Evolutionary conservation across 768 basidiomycete species (phyloP).

Genomic region (Russula dissimulans): DNA sequence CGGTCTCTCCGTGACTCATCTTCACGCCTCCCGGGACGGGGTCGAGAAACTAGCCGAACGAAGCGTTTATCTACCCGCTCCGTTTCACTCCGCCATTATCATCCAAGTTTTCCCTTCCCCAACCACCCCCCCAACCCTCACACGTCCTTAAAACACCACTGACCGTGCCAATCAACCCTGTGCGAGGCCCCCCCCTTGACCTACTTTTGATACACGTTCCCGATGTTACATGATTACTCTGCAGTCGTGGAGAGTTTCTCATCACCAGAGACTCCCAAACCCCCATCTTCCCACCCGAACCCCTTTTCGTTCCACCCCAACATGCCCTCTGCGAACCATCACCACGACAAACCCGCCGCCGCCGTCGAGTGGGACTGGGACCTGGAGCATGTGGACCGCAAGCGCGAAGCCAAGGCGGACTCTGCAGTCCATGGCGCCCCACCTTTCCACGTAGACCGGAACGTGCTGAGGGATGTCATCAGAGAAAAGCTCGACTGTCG

Average conservation of each 20-base stretch:
- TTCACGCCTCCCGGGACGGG: background rate
- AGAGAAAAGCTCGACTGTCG: conserved; percentile 56
- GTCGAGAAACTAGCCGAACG: too few relatives aligned
- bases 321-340: background rate
- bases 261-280: conserved; percentile 4
- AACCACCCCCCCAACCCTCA: background rate
- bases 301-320: background rate
- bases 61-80: background rate
- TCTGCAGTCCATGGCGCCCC: conserved; percentile 48
- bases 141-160: background rate
- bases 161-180: background rate
- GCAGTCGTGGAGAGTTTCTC: background rate
- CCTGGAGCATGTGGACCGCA: conserved; percentile 60
- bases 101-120: background rate
- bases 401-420: conserved; percentile 54
- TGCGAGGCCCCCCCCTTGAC: background rate
- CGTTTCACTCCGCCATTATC: background rate
- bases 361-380: conserved; percentile 61
- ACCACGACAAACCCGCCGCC: conserved; percentile 21
- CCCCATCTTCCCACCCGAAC: background rate
- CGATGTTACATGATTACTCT: conserved; percentile 16
- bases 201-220: background rate
- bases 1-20: background rate
- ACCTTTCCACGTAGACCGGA: conserved; percentile 70
- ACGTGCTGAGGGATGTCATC: conserved; percentile 67